Evolutionary conservation across 2,329 filamentous ascomycete genomes (phyloP), one percentile per base, ranked within the genome.

Genomic region (Penicillium sp.): DNA sequence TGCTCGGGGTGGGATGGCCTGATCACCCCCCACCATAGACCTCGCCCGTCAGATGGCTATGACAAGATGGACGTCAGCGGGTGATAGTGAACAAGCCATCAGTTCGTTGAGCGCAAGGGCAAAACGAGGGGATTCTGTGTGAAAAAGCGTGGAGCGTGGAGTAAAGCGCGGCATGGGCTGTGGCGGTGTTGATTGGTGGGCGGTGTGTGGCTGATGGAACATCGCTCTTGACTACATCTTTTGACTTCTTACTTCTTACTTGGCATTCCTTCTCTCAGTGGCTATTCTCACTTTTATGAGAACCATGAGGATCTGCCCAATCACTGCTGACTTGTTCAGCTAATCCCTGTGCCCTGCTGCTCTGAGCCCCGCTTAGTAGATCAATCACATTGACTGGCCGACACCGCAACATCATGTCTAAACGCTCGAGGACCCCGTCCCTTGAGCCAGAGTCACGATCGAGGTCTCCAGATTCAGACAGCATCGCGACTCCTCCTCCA

Each of bases 41-140:
- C 67, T 66, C 62, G 62, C 68, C 57, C 68, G 73, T 77, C 76
- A 80, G 66, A 76, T 75, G 61, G 69, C 68, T 66, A 73, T 73
- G 60, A 69, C 70, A 66, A 70, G 69, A 67, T 70, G 67, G 57
- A 67, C 65, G 58, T 69, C 25, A 6, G 25, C 57, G 65, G 64
- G 62, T 61, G 60, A 57, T 61, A 66, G 65, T 67, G 63, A 66
- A 68, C 68, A 64, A 74, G 75, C 75, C 75, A 78, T 76, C 65
- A 67, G 62, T 57, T 13, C 25, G 25, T n/a, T 11, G 25, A 13
- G 25, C 25, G 11, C 12, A 4, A 13, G 12, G 25, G 10, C 10
- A 27, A 27, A 13, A n/a, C 25, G 25, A 27, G 25, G 12, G n/a
- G 25, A 27, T 27, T 6, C 9, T n/a, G 10, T 6, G 10, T 11